Evolutionary conservation across 1,139 yeast species (phyloP).

Genomic region (Suhomyces bribrorum): DNA sequence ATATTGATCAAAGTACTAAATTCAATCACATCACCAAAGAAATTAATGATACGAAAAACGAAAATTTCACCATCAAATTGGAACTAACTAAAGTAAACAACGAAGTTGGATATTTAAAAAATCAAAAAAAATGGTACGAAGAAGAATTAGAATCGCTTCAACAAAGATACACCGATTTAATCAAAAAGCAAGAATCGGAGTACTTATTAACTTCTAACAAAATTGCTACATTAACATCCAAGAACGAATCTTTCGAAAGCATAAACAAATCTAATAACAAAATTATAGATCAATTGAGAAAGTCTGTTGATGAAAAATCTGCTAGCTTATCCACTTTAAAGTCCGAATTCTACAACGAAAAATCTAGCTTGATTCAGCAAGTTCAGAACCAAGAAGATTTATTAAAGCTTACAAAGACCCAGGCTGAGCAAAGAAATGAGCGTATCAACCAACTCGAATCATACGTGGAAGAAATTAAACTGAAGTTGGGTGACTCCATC

Average conservation of each 20-base stretch:
- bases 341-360: constrained; percentile 33
- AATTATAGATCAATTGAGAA: constrained; percentile 32
- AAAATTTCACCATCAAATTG: constrained; percentile 43
- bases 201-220: constrained; percentile 32
- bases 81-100: constrained; percentile 42
- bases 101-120: constrained; percentile 35
- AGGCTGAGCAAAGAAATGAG: constrained; percentile 46
- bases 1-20: constrained; percentile 47
- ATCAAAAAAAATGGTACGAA: constrained; percentile 52
- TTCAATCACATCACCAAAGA: constrained; percentile 41
- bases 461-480: constrained; percentile 43
- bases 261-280: constrained; percentile 15
- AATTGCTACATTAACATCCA: constrained; percentile 29
- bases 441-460: constrained; percentile 53
- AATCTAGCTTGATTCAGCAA: constrained; percentile 62
- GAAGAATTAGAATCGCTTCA: constrained; percentile 44
- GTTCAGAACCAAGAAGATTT: constrained; percentile 64
- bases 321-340: constrained; percentile 36
- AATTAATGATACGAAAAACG: constrained; percentile 37
- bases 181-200: constrained; percentile 44
- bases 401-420: constrained; percentile 56
- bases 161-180: constrained; percentile 38
- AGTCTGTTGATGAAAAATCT: constrained; percentile 48
- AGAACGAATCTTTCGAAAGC: constrained; percentile 28
- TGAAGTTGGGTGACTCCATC: constrained; percentile 35